These are phyloP conservation scores for Xylaria sp. DNA, from an alignment of 2,329 filamentous ascomycete genomes.

Conservation along the genomic window DNA sequence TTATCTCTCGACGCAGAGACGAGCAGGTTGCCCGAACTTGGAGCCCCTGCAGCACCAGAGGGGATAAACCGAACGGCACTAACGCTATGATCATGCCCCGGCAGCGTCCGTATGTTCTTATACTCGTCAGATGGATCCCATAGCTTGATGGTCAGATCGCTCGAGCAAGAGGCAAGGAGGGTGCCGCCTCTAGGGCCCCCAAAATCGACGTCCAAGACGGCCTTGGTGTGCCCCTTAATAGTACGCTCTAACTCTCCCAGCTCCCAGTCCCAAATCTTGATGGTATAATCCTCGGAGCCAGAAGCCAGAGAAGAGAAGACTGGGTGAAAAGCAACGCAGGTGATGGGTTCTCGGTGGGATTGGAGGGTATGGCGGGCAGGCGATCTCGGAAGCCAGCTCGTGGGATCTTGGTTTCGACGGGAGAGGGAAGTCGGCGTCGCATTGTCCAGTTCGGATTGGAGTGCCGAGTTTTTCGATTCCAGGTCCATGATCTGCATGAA, in stretches of 20 bases:
- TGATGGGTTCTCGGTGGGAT: conserved; percentile 83
- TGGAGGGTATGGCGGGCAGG: conserved; percentile 85
- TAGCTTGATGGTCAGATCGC: conserved; percentile 91
- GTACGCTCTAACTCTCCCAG: conserved; percentile 89
- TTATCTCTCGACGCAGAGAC: conserved; percentile 88
- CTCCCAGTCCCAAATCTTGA: conserved; percentile 99
- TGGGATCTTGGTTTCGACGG: conserved; percentile 83
- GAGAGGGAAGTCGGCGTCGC: conserved; percentile 81
- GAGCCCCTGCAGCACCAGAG: conserved; percentile 79
- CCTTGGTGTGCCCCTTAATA: conserved; percentile 90
- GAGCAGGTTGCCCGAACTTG: conserved; percentile 83
- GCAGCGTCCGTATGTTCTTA: conserved; percentile 91
- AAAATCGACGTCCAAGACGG: conserved; percentile 89
- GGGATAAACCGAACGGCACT: conserved; percentile 90
- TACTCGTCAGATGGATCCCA: conserved; percentile 95
- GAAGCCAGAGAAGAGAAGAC: conserved; percentile 90
- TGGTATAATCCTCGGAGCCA: conserved; percentile 89
- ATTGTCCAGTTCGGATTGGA: conserved; percentile 87
- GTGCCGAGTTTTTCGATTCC: conserved; percentile 75
- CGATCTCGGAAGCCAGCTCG: conserved; percentile 84
- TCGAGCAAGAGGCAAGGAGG: conserved; percentile 84
- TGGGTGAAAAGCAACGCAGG: conserved; percentile 91
- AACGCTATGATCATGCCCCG: conserved; percentile 92
- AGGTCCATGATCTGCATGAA: conserved; percentile 84
- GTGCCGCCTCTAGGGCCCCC: conserved; percentile 84